Evolutionary conservation across 2,329 filamentous ascomycete species (phyloP), one percentile per base, ranked within the genome.

Genomic region (Cryphonectria parasitica): DNA sequence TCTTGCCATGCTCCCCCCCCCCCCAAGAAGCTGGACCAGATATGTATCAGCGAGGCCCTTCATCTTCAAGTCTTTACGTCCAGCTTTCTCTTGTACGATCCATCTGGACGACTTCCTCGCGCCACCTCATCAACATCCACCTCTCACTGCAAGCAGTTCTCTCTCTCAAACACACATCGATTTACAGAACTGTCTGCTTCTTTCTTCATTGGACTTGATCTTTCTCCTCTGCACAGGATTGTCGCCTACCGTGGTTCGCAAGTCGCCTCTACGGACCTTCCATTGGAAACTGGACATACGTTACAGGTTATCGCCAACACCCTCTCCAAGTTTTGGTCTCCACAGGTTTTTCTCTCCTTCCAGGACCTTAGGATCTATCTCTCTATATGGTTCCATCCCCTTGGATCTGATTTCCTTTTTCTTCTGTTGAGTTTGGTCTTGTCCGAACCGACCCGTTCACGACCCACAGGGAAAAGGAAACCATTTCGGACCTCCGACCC

Each of bases 251-350:
- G 28, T 61, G 39, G 34, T 25, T 15, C 58, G 22, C 45, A 39
- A 39, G 19, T 39, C 34, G 31, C 19, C 58, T n/a, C 34, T n/a
- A 7, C 58, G 58, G 58, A 61, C 31, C 34, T n/a, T 34, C 5
- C 6, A 17, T 22, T 8, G 45, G 45, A 70, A 75, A 67, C 77
- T 74, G 61, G 75, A 69, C 67, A 66, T 66, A 63, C 31, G 22
- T 34, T 34, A 28, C 15, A 66, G 63, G 54, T 63, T 75, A 73
- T 72, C 74, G 76, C 76, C 74, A 74, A 49, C 45, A 49, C 22
- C 10, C 11, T 10, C 19, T 69, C 74, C 36, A 39, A n/a, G 13
- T 28, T 43, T 43, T 28, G 61, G 74, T 41, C 64, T 72, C 69
- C 68, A 71, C 71, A 69, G 64, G 60, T 13, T 43, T 49, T n/a